Evolutionary conservation across 495 filamentous ascomycete species (phyloP), one percentile per base, ranked within the genome.

Genomic region (Penicillium macrosclerotiorum): DNA sequence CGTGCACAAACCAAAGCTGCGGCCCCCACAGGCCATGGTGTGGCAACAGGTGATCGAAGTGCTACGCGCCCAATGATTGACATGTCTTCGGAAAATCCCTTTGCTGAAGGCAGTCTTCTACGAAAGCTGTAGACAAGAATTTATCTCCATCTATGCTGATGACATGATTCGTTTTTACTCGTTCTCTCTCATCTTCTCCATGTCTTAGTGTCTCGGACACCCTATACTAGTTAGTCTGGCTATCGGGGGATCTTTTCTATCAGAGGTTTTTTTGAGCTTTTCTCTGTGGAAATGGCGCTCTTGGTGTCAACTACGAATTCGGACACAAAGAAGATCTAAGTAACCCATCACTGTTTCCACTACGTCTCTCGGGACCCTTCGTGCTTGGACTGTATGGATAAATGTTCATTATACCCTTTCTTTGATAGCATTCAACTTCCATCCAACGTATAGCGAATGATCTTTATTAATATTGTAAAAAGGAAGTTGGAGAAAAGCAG

Each of bases 11-110:
- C 69, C 12, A 56, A 47, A 55, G 16, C 33, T 4, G 41, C 39
- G 0, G 57, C 53, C n/a, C n/a, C n/a, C n/a, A n/a, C n/a, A 2
- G 79, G 81, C 3, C 71, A 74, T 14, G 81, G 80, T 0, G 68
- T 81, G 1, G 75, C 72, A 37, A 78, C 73, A 4, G 77, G 78
- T 7, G 67, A 75, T 37, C 68, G 72, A 6, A 60, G 71, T 23
- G 76, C 75, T 5, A 66, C 68, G 6, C 74, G 69, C 30, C 79
- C 80, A 20, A 69, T 85, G 74, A 55, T 84, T 17, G 78, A 83
- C 53, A 47, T 83, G 52, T 65, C 65, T 8, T 71, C 72, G 12
- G 56, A 65, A 14, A 76, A 69, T 22, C 65, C 68, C 14, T 84
- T 83, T 54, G 74, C 64, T 6, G 68, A 72, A 40, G 80, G 80